phyloP scores from a whole-genome alignment of 2,329 filamentous ascomycete genomes.

The Botrytis fabae region DNA sequence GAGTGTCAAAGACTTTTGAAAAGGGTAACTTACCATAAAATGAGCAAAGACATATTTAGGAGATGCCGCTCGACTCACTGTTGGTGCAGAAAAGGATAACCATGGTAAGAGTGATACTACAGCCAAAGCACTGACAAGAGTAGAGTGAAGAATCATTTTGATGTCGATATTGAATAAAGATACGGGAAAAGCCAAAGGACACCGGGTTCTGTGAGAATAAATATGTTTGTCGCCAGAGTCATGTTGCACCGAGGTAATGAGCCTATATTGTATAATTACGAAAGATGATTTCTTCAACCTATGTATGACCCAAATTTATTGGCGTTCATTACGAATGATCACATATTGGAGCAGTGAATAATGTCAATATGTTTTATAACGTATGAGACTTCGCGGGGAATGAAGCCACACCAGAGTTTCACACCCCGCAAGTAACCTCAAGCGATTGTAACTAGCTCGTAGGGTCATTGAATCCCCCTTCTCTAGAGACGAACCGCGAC shows the following conservation, averaged over 20 bases:
- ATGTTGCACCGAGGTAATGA: neutral
- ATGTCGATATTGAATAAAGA: neutral
- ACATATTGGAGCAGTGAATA: conserved; percentile 13
- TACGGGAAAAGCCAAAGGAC: neutral
- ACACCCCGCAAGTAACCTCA: neutral
- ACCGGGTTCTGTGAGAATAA: neutral
- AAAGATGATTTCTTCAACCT: neutral
- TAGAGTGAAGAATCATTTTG: conserved; percentile 1
- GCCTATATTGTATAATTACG: neutral
- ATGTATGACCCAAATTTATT: conserved; percentile 10
- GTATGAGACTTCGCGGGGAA: neutral
- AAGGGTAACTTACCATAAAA: conserved; percentile 27
- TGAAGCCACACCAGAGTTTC: neutral
- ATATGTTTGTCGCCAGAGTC: neutral
- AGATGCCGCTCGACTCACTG: neutral
- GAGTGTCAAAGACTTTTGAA: neutral
- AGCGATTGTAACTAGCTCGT: neutral
- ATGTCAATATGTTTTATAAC: neutral
- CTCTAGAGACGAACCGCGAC: neutral
- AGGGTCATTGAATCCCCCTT: neutral
- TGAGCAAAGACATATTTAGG: conserved; percentile 31
- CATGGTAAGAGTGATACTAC: conserved; percentile 13
- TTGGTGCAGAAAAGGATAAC: conserved; percentile 10
- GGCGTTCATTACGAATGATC: conserved; percentile 8
- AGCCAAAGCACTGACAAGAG: neutral